phyloP scores from a whole-genome alignment of 2,329 filamentous ascomycete genomes.

The Lachnellula hyalina region DNA sequence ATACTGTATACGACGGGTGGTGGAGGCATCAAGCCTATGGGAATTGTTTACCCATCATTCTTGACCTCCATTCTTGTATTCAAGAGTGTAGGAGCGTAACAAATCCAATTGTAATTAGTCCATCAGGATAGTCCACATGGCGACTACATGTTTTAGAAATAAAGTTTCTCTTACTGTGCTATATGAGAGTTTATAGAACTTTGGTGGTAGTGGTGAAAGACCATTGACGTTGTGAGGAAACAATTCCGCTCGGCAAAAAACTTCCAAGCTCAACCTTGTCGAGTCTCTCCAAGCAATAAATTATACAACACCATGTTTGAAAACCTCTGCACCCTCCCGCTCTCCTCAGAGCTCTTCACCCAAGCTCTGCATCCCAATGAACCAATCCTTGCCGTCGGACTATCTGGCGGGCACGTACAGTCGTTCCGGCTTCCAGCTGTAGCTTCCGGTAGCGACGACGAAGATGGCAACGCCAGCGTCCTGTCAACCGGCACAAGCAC shows the following conservation, averaged over 20 bases:
- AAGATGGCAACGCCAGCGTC: slow-evolving; percentile 46
- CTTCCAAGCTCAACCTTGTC: not conserved
- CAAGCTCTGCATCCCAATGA: slow-evolving; percentile 81
- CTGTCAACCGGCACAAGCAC: slow-evolving; percentile 61
- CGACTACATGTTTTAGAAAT: no score
- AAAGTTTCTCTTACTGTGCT: no score
- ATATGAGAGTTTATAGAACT: no score
- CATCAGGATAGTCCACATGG: no score
- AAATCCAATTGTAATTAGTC: no score
- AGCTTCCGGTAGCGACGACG: slow-evolving; percentile 44
- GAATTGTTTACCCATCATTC: no score
- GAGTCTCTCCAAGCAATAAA: not conserved
- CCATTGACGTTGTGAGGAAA: not conserved
- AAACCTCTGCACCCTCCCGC: slow-evolving; percentile 83
- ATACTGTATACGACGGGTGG: no score
- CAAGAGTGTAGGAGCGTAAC: no score
- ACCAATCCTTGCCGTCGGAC: slow-evolving; percentile 79
- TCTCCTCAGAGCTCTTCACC: slow-evolving; percentile 80
- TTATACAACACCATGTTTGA: slow-evolving; percentile 41
- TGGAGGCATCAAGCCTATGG: no score
- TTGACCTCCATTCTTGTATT: no score
- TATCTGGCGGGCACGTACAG: slow-evolving; percentile 80
- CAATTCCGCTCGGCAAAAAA: not conserved
- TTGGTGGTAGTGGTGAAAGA: no score
- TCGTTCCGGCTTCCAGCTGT: slow-evolving; percentile 66